phyloP scores from a whole-genome alignment of 2,329 filamentous ascomycete genomes.

The Claviceps purpurea region DNA sequence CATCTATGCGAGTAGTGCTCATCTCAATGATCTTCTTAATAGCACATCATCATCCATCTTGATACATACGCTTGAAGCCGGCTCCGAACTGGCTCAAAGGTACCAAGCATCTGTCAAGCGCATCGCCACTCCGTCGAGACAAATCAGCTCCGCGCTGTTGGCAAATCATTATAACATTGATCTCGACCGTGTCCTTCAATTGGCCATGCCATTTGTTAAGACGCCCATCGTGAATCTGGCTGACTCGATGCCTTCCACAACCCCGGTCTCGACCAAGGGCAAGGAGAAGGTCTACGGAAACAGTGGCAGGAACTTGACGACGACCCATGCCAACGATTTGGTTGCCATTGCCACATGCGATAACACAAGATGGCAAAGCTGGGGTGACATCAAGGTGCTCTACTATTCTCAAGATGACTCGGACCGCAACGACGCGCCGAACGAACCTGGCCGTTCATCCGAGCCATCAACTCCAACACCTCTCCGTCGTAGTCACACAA shows the following conservation, averaged over 20 bases:
- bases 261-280: conserved; percentile 50
- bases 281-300: conserved; percentile 52
- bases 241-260: conserved; percentile 39
- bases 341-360: conserved; percentile 56
- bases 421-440: conserved; percentile 6
- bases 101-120: conserved; percentile 84
- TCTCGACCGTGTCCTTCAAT: conserved; percentile 68
- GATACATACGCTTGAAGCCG: conserved; percentile 64
- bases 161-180: conserved; percentile 74
- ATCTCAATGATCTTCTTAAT: conserved; percentile 79
- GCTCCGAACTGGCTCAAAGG: conserved; percentile 76
- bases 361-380: conserved; percentile 53
- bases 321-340: conserved; percentile 72
- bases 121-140: conserved; percentile 47
- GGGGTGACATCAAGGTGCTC: conserved; percentile 65
- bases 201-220: conserved; percentile 73
- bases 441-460: conserved; percentile 25
- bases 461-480: conserved; percentile 62
- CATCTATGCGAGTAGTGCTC: conserved; percentile 85
- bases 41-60: conserved; percentile 72
- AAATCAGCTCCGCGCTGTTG: conserved; percentile 60
- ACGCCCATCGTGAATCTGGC: conserved; percentile 41
- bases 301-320: conserved; percentile 34
- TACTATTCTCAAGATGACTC: conserved; percentile 51
- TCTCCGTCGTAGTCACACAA: conserved; percentile 53